These are phyloP conservation scores for Sporisorium iseilematis-ciliati DNA, from an alignment of 1,284 basidiomycete genomes.

Conservation along the genomic window DNA sequence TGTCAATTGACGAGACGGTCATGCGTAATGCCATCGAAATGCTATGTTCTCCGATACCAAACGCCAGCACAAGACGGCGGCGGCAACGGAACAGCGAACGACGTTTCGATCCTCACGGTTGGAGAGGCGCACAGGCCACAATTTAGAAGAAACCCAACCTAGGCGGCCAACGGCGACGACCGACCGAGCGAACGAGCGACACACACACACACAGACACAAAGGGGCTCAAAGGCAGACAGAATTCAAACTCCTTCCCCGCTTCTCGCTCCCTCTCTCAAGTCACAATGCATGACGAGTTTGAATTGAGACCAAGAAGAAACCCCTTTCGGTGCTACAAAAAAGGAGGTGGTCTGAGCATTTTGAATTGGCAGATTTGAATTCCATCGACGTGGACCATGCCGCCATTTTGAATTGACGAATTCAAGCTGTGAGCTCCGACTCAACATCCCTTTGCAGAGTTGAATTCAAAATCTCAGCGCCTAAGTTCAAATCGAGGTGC, in stretches of 20 bases:
- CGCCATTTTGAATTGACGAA: neutral
- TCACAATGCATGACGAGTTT: conserved; percentile 1
- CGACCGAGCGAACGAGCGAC: neutral
- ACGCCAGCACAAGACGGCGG: no score
- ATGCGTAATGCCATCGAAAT: neutral
- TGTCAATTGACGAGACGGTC: no score
- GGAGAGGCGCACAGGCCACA: conserved; percentile 36
- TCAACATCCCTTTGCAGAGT: conserved; percentile 21
- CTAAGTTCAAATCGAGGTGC: no score
- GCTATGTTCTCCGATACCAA: no score
- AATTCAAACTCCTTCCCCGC: conserved; percentile 22
- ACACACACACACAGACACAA: neutral
- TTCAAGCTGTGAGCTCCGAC: neutral
- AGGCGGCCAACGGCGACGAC: neutral
- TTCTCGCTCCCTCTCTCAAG: neutral
- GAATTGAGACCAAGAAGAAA: conserved; percentile 2
- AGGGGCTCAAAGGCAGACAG: no score
- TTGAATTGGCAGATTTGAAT: neutral
- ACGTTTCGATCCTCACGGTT: neutral
- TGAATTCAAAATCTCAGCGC: conserved; percentile 1
- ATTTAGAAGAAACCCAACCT: conserved; percentile 36
- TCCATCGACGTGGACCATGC: conserved; percentile 12
- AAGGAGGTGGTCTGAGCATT: conserved; percentile 29
- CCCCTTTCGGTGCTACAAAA: neutral
- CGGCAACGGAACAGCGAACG: neutral